Evolutionary conservation across 2,329 filamentous ascomycete genomes (phyloP), one percentile per base, ranked within the genome.

Genomic region (Talaromyces atroroseus): DNA sequence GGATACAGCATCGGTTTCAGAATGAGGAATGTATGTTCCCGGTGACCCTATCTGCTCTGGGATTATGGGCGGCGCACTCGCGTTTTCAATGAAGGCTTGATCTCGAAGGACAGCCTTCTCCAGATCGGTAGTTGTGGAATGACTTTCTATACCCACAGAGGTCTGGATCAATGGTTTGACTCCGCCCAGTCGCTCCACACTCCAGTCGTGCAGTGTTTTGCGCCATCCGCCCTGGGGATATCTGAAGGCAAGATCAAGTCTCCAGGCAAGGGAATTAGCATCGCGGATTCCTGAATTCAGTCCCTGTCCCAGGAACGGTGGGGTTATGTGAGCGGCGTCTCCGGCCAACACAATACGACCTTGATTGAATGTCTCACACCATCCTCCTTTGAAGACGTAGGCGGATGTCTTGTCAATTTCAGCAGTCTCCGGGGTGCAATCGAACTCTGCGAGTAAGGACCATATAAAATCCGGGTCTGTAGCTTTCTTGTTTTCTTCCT

Each of bases 231-330:
- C 48, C 6, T 49, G 6, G n/a, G 52, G 52, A 24, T 54, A 54
- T 42, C 44, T 23, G 6, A 54, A 23, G 2, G 52, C 52, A 10
- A 49, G 44, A 20, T 45, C 26, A 2, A 54, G 29, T 36, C 52
- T 54, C 52, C 52, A 42, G 2, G 52, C 23, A 42, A 54, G 44
- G 5, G n/a, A 18, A n/a, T 14, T 40, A 26, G n/a, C 52, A 48
- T 54, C 49, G 12, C 49, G 49, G 21, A 51, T 26, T 24, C 49
- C 49, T 7, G 49, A 51, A 11, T 51, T 51, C 10, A 51, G 21
- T 4, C 49, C 49, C 23, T 51, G 52, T 2, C 52, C 52, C 20
- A 48, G 29, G 23, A 54, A 54, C 11, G 29, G 44, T 2, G 44
- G 52, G 2, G 44, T 47, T 3, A 38, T 14, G 8, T 54, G 52